Conservation (phyloP, 2,329 filamentous ascomycete genomes). For the Trichoderma atroviride region DNA sequence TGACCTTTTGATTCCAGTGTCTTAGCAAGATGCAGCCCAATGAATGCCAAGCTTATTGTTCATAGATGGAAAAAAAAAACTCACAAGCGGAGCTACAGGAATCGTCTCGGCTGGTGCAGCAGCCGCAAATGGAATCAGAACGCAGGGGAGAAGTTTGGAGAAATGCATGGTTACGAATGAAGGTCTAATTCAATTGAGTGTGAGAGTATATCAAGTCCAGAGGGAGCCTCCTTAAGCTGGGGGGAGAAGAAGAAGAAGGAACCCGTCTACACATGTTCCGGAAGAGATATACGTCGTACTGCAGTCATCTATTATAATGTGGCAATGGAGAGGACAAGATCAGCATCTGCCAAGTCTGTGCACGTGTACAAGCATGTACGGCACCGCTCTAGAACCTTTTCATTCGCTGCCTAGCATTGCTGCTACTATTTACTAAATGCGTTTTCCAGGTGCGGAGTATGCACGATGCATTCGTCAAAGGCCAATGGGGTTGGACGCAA, state of each 20-base stretch:
- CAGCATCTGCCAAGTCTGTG: not conserved
- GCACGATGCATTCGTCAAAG: not conserved
- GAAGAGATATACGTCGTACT: not conserved
- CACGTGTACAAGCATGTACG: not conserved
- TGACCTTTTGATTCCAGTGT: not conserved
- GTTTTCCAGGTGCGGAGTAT: not conserved
- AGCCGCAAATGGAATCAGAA: not conserved
- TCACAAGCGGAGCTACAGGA: conserved; percentile 2
- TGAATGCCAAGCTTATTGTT: not conserved
- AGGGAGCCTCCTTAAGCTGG: not conserved
- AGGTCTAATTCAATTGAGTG: not conserved
- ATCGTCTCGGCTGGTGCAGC: not conserved
- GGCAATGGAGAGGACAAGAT: not conserved
- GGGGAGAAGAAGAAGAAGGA: not conserved
- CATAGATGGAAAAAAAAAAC: not conserved
- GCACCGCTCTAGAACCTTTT: not conserved
- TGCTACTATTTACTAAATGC: not conserved
- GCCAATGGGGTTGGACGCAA: not conserved
- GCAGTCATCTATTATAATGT: not conserved
- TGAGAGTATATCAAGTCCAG: not conserved
- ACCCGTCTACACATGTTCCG: not conserved
- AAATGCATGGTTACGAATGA: not conserved
- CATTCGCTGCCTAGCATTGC: not conserved
- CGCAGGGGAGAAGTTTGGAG: not conserved
- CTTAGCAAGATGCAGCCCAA: not conserved